Evolutionary conservation across 2,329 filamentous ascomycete genomes (phyloP).

Genomic region (Penicillium hesseltinei): DNA sequence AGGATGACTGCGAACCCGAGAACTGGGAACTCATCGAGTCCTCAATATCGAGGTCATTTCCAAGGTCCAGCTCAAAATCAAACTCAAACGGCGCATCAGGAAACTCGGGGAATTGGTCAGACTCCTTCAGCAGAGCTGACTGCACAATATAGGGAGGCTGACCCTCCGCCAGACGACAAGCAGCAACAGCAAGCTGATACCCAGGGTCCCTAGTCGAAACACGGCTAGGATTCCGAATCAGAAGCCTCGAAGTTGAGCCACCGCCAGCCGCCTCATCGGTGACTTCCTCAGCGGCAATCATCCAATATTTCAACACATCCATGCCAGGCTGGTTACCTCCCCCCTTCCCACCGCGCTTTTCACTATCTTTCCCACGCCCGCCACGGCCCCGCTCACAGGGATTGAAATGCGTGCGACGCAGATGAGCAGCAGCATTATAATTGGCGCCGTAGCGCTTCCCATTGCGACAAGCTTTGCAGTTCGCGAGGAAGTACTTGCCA

Average conservation of each 20-base stretch:
- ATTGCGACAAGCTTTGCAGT: slow-evolving; percentile 78
- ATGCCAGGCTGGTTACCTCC: slow-evolving; percentile 62
- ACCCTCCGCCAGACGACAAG: background rate
- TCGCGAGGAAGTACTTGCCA: slow-evolving; percentile 64
- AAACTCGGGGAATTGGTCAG: slow-evolving; percentile 27
- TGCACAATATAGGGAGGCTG: slow-evolving; percentile 26
- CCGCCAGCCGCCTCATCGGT: slow-evolving; percentile 28
- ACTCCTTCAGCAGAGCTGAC: slow-evolving; percentile 29
- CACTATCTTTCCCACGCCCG: slow-evolving; percentile 57
- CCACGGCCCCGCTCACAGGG: slow-evolving; percentile 57
- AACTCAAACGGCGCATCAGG: slow-evolving; percentile 29
- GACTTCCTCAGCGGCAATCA: slow-evolving; percentile 56
- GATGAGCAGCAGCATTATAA: slow-evolving; percentile 91
- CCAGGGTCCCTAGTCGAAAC: slow-evolving; percentile 2
- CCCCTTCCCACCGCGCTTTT: slow-evolving; percentile 61
- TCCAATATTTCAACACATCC: slow-evolving; percentile 61
- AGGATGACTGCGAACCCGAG: slow-evolving; percentile 31
- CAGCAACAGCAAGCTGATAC: background rate
- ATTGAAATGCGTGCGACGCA: slow-evolving; percentile 85
- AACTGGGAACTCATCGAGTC: slow-evolving; percentile 33
- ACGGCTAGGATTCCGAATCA: background rate
- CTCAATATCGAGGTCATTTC: background rate
- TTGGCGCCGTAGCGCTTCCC: slow-evolving; percentile 83
- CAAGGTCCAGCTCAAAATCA: slow-evolving; percentile 15
- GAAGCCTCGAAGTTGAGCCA: background rate